These are phyloP conservation scores for Coemansia sp. DNA, from an alignment of 192 early-diverging fungal species.

Conservation along the genomic window DNA sequence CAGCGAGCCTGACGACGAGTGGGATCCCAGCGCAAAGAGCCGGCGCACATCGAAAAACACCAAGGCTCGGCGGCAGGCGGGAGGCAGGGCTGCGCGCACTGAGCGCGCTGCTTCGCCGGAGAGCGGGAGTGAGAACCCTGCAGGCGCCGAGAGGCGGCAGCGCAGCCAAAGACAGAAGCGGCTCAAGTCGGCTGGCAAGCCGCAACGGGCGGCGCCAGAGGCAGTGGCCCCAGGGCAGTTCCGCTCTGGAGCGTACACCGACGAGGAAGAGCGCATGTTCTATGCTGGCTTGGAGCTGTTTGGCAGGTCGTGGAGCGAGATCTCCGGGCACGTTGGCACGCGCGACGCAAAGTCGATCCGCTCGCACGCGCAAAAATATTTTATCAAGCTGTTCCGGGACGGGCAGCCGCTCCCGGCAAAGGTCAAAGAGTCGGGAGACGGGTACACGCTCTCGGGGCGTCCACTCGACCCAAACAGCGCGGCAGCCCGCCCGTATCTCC, in stretches of 20 bases:
- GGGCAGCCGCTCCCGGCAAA: slow-evolving; percentile 76
- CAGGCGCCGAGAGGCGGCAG: background rate
- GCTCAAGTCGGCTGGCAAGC: slow-evolving; percentile 6
- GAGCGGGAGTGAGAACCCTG: slow-evolving; percentile 19
- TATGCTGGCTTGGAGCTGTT: slow-evolving; percentile 71
- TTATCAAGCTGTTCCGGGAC: slow-evolving; percentile 86
- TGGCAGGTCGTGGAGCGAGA: slow-evolving; percentile 79
- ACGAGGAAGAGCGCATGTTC: slow-evolving; percentile 71
- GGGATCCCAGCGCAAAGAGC: slow-evolving; percentile 42
- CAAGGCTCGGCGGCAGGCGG: slow-evolving; percentile 18
- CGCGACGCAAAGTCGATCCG: slow-evolving; percentile 79
- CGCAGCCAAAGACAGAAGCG: slow-evolving; percentile 8
- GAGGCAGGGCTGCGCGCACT: background rate
- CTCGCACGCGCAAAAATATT: slow-evolving; percentile 88
- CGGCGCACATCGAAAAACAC: slow-evolving; percentile 25
- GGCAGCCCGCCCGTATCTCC: slow-evolving; percentile 75
- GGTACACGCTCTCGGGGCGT: slow-evolving; percentile 77
- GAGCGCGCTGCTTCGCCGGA: background rate
- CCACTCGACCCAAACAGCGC: slow-evolving; percentile 87
- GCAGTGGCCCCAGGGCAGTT: slow-evolving; percentile 49
- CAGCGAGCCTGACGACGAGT: slow-evolving; percentile 44
- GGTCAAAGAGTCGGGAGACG: slow-evolving; percentile 65
- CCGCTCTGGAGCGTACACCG: slow-evolving; percentile 69
- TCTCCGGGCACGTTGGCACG: slow-evolving; percentile 70
- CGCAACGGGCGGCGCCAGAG: slow-evolving; percentile 22